Evolutionary conservation across 768 basidiomycete genomes (phyloP).

Genomic region (Psilocybe azurescens): DNA sequence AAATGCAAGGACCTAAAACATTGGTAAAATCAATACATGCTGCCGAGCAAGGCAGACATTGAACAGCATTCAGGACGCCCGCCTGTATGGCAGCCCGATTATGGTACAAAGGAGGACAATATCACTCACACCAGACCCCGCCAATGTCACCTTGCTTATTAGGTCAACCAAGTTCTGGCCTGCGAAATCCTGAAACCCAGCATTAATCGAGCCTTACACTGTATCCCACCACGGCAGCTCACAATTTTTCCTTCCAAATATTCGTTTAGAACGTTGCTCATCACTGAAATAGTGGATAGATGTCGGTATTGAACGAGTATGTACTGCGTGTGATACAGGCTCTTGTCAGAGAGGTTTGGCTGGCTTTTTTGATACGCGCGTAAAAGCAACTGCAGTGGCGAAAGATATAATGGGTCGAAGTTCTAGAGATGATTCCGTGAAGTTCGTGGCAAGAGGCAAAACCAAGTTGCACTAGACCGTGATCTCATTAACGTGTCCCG

Average conservation of each 20-base stretch:
- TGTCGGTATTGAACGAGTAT: background rate
- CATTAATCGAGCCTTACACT: conserved; percentile 1
- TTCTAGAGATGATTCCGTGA: background rate
- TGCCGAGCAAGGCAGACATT: background rate
- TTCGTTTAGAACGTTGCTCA: conserved; percentile 30
- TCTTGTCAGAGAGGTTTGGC: background rate
- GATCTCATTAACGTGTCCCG: conserved; percentile 12
- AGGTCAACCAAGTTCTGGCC: conserved; percentile 61
- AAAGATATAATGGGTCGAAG: background rate
- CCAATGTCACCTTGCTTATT: conserved; percentile 47
- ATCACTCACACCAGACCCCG: conserved; percentile 50
- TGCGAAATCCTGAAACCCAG: conserved; percentile 56
- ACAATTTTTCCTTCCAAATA: conserved; percentile 49
- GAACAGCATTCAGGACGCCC: background rate
- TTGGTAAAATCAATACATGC: conserved; percentile 8
- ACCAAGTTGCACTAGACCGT: background rate
- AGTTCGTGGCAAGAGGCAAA: background rate
- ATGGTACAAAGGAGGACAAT: background rate
- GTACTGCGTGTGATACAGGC: background rate
- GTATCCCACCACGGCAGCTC: conserved; percentile 13
- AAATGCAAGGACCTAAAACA: conserved; percentile 56
- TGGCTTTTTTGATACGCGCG: background rate
- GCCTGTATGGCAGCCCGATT: background rate
- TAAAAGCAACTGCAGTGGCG: background rate
- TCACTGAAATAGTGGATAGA: conserved; percentile 3